These are phyloP conservation scores for Candida andamanensis DNA, from an alignment of 805 yeast species.

Conservation along the genomic window DNA sequence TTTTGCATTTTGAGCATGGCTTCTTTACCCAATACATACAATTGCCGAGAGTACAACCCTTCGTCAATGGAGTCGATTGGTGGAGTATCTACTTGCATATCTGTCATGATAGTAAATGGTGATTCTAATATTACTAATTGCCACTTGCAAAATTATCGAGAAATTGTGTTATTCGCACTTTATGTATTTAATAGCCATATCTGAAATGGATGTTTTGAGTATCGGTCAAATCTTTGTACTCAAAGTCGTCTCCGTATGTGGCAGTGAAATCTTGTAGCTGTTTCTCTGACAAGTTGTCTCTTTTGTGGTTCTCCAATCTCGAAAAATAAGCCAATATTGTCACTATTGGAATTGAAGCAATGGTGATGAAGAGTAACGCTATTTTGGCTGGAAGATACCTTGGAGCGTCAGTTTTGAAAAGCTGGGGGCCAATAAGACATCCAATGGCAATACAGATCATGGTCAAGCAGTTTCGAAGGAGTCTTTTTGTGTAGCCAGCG, in stretches of 20 bases:
- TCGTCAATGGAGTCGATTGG: constrained; percentile 67
- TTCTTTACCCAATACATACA: constrained; percentile 93
- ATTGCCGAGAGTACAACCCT: constrained; percentile 91
- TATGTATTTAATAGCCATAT: constrained; percentile 35
- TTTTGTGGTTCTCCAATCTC: constrained; percentile 44
- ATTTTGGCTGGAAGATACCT: constrained; percentile 56
- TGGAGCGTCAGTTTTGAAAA: constrained; percentile 53
- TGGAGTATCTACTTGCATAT: constrained; percentile 42
- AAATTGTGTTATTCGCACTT: not conserved
- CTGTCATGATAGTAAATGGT: constrained; percentile 9
- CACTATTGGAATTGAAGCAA: constrained; percentile 41
- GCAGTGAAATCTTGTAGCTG: constrained; percentile 13
- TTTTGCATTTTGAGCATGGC: constrained; percentile 97
- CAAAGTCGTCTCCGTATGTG: constrained; percentile 27
- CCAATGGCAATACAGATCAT: constrained; percentile 66
- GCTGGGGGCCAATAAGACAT: constrained; percentile 62
- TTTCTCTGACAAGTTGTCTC: constrained; percentile 31
- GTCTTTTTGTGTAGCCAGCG: constrained; percentile 73
- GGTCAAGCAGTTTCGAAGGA: constrained; percentile 52
- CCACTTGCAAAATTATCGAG: constrained; percentile 1
- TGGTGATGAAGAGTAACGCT: constrained; percentile 47
- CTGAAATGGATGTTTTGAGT: constrained; percentile 53
- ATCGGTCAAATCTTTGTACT: constrained; percentile 57
- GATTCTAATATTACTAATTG: constrained; percentile 4
- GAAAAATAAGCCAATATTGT: constrained; percentile 39